Conservation (phyloP, 495 filamentous ascomycete genomes). For the Glarea lozoyensis region DNA sequence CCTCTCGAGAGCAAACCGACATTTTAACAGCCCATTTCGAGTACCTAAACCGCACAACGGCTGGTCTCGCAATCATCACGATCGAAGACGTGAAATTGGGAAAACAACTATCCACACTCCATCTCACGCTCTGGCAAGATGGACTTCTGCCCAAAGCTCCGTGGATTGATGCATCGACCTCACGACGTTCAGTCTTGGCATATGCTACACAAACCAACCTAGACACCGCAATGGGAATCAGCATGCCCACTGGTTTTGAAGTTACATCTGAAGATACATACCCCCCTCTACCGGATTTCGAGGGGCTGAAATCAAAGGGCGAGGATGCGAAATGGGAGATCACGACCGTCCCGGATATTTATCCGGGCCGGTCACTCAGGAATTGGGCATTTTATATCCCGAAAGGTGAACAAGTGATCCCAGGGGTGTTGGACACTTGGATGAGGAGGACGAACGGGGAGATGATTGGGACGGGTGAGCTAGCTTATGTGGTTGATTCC, state of each 20-base stretch:
- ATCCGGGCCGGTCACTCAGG: slow-evolving; percentile 46
- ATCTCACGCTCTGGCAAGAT: slow-evolving; percentile 51
- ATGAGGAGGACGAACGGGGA: slow-evolving; percentile 28
- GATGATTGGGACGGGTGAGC: slow-evolving; percentile 66
- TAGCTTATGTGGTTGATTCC: no score
- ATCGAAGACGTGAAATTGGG: slow-evolving; percentile 70
- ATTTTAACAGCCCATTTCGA: slow-evolving; percentile 57
- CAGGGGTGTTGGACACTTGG: no score
- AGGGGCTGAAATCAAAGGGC: slow-evolving; percentile 27
- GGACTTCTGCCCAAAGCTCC: no score
- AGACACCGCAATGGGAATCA: slow-evolving; percentile 46
- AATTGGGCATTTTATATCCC: slow-evolving; percentile 50
- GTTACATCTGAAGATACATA: slow-evolving; percentile 36
- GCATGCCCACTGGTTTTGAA: slow-evolving; percentile 46
- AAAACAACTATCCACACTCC: slow-evolving; percentile 57
- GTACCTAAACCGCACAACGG: slow-evolving; percentile 60
- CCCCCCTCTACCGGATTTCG: slow-evolving; percentile 38
- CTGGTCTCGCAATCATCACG: slow-evolving; percentile 51
- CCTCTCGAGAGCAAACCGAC: slow-evolving; percentile 50
- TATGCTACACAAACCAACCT: slow-evolving; percentile 61
- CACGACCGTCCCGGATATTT: slow-evolving; percentile 31
- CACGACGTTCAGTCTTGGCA: slow-evolving; percentile 54
- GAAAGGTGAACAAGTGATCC: no score
- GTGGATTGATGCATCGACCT: no score
- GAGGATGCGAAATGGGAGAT: slow-evolving; percentile 39